These are phyloP conservation scores for Trematosphaeria pertusa DNA, from an alignment of 2,329 filamentous ascomycete genomes.

Conservation along the genomic window DNA sequence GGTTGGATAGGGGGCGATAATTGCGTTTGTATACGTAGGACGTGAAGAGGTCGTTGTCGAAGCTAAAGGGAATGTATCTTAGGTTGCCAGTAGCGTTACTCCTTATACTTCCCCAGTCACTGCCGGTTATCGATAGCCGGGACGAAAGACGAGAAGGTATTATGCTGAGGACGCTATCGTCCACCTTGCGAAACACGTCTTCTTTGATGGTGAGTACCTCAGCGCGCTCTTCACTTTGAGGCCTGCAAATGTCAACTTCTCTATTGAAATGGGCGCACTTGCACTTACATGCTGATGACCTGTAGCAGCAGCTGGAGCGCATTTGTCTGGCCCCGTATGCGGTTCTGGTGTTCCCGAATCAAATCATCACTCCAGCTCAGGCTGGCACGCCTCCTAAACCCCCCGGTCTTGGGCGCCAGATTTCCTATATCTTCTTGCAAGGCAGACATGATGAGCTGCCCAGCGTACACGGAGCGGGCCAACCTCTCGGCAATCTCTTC, in stretches of 20 bases:
- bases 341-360: conserved; percentile 18
- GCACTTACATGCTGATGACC: background rate
- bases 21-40: conserved; percentile 19
- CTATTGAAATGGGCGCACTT: too few species aligned
- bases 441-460: conserved; percentile 12
- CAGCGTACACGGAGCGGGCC: conserved; percentile 15
- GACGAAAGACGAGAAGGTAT: conserved; percentile 14
- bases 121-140: conserved; percentile 1
- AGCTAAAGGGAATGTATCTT: conserved; percentile 12
- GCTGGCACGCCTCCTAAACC: background rate
- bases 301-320: conserved; percentile 13
- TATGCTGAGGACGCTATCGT: conserved; percentile 17
- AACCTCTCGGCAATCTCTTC: conserved; percentile 9
- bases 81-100: background rate
- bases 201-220: conserved; percentile 12
- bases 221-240: conserved; percentile 7
- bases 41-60: conserved; percentile 19
- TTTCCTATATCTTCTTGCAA: conserved; percentile 13
- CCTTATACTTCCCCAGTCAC: background rate
- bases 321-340: conserved; percentile 17
- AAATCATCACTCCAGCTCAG: conserved; percentile 10
- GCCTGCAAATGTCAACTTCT: too few species aligned
- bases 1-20: background rate
- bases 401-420: background rate
- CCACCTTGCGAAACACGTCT: conserved; percentile 11